Evolutionary conservation across 192 early-diverging fungal genomes (phyloP).

Genomic region (Spizellomyces punctatus): DNA sequence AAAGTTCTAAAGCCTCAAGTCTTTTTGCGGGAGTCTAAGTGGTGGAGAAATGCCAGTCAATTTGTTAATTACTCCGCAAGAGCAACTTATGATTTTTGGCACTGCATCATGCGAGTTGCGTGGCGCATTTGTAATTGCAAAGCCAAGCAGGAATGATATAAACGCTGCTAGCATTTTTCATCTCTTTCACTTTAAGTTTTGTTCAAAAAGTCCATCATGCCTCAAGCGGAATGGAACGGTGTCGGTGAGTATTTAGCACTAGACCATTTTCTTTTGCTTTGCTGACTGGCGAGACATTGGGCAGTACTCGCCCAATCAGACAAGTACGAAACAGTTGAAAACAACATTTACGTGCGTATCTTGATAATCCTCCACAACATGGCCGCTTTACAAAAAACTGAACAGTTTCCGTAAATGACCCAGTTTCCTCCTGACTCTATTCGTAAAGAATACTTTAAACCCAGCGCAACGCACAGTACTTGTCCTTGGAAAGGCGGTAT

Average conservation of each 20-base stretch:
- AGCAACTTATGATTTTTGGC: no score
- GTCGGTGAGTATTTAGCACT: conserved; percentile 10
- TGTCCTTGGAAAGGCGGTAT: conserved; percentile 53
- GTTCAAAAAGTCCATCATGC: conserved; percentile 24
- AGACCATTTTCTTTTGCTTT: neutral
- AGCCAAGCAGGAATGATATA: no score
- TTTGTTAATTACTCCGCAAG: no score
- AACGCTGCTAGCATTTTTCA: no score
- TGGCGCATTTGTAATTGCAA: no score
- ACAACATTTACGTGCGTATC: conserved; percentile 29
- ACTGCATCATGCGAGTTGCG: no score
- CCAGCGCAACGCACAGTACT: conserved; percentile 31
- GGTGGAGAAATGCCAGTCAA: no score
- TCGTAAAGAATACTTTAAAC: conserved; percentile 47
- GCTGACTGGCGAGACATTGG: neutral
- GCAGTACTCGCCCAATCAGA: conserved; percentile 46
- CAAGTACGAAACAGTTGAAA: conserved; percentile 48
- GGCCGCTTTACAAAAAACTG: neutral
- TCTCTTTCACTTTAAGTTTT: no score
- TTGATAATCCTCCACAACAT: no score
- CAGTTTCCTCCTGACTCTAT: conserved; percentile 44
- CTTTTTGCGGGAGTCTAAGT: no score
- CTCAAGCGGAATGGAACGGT: conserved; percentile 25
- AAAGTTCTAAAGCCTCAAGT: no score
- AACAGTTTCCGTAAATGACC: no score